phyloP scores from a whole-genome alignment of 768 basidiomycete species.

The Rossbeevera mucosa region DNA sequence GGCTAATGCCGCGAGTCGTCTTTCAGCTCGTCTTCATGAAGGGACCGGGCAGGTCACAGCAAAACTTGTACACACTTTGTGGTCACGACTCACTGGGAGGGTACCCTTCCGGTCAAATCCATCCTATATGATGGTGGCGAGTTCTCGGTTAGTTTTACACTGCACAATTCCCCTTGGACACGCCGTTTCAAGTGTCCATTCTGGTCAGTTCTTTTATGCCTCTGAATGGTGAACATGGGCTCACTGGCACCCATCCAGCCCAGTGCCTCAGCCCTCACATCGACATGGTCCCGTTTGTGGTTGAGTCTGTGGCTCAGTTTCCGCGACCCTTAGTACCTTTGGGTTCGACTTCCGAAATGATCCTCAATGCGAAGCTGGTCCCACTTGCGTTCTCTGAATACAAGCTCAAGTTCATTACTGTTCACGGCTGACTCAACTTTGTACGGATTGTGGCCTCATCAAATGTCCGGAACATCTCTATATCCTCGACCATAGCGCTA shows the following conservation, averaged over 20 bases:
- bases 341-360: not conserved
- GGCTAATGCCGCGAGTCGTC: no score
- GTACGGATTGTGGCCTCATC: not conserved
- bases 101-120: not conserved
- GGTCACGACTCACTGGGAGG: not conserved
- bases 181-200: not conserved
- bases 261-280: no score
- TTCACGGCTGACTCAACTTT: not conserved
- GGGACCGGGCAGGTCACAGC: not conserved
- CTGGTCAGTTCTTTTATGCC: not conserved
- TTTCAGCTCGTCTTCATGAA: not conserved
- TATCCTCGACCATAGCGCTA: not conserved
- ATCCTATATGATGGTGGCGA: not conserved
- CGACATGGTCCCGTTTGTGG: not conserved
- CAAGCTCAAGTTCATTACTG: not conserved
- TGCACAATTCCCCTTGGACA: not conserved
- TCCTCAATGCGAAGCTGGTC: not conserved
- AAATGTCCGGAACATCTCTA: not conserved
- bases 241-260: no score
- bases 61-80: not conserved
- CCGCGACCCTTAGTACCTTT: no score
- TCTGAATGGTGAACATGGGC: not conserved
- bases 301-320: not conserved
- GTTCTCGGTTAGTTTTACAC: not conserved
- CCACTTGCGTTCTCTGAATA: not conserved